A percentile compares a stretch with the other conserved stretches of the same genome.
phyloP scores from a whole-genome alignment of 495 filamentous ascomycete species.

The Neurospora sp. region DNA sequence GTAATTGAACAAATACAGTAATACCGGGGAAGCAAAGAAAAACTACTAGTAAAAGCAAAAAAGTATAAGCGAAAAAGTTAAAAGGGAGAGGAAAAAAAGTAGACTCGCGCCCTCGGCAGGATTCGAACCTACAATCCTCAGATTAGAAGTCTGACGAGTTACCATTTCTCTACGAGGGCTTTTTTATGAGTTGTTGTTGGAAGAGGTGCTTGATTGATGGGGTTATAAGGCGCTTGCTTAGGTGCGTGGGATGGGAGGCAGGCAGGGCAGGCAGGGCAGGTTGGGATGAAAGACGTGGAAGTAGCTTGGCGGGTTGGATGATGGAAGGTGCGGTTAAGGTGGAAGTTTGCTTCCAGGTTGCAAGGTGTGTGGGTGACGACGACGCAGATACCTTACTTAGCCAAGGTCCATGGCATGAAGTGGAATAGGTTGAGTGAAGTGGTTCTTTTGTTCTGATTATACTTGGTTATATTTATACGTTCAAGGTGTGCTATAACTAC shows the following conservation, averaged over 20 bases:
- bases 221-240: not conserved
- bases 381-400: not conserved
- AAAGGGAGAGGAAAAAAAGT: slow-evolving; percentile 7
- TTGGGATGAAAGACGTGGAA: not conserved
- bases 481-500: not conserved
- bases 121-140: not conserved
- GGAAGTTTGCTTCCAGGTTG: not conserved
- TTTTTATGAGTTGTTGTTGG: not conserved
- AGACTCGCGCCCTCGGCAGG: slow-evolving; percentile 4
- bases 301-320: not conserved
- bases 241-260: not conserved
- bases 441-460: not conserved
- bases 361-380: not conserved
- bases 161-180: slow-evolving; percentile 26
- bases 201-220: not conserved
- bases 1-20: no score
- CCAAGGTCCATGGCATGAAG: not conserved
- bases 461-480: not conserved
- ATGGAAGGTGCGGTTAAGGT: slow-evolving; percentile 2
- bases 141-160: slow-evolving; percentile 18
- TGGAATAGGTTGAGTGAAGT: not conserved
- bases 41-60: not conserved
- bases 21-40: no score
- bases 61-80: not conserved
- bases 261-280: not conserved